A percentile compares a stretch with the other conserved stretches of the same genome.
These are phyloP conservation scores for Penicillium sp. DNA, from an alignment of 2,329 filamentous ascomycete genomes.

Conservation along the genomic window DNA sequence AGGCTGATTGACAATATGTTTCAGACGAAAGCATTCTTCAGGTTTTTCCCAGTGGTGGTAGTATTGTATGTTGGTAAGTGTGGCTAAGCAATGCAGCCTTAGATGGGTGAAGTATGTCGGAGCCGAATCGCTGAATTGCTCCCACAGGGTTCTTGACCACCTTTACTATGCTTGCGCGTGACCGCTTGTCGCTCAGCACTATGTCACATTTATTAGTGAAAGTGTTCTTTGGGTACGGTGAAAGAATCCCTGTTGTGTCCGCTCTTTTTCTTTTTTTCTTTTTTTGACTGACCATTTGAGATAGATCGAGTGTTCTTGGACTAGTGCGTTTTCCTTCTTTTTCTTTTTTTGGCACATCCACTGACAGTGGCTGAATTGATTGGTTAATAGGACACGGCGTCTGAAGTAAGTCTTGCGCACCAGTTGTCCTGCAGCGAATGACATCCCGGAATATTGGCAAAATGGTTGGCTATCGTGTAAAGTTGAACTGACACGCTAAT, in stretches of 20 bases:
- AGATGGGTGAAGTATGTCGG: slow-evolving; percentile 5
- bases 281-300: slow-evolving; percentile 19
- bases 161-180: slow-evolving; percentile 60
- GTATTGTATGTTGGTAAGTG: slow-evolving; percentile 72
- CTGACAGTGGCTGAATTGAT: slow-evolving; percentile 44
- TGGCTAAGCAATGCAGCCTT: slow-evolving; percentile 17
- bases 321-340: slow-evolving; percentile 50
- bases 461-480: slow-evolving; percentile 42
- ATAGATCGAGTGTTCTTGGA: slow-evolving; percentile 56
- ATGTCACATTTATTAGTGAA: slow-evolving; percentile 63
- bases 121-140: not conserved
- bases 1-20: slow-evolving; percentile 29
- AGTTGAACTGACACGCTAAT: slow-evolving; percentile 41
- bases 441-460: slow-evolving; percentile 27
- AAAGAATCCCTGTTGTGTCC: slow-evolving; percentile 17
- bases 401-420: slow-evolving; percentile 36
- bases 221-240: slow-evolving; percentile 59
- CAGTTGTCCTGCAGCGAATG: slow-evolving; percentile 36
- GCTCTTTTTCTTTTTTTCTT: slow-evolving; percentile 10
- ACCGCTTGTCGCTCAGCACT: slow-evolving; percentile 54
- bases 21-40: slow-evolving; percentile 79
- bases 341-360: slow-evolving; percentile 13
- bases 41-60: slow-evolving; percentile 74
- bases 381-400: slow-evolving; percentile 42
- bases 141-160: slow-evolving; percentile 77